Evolutionary conservation across 805 yeast species (phyloP).

Genomic region (Metschnikowia vanudenii): DNA sequence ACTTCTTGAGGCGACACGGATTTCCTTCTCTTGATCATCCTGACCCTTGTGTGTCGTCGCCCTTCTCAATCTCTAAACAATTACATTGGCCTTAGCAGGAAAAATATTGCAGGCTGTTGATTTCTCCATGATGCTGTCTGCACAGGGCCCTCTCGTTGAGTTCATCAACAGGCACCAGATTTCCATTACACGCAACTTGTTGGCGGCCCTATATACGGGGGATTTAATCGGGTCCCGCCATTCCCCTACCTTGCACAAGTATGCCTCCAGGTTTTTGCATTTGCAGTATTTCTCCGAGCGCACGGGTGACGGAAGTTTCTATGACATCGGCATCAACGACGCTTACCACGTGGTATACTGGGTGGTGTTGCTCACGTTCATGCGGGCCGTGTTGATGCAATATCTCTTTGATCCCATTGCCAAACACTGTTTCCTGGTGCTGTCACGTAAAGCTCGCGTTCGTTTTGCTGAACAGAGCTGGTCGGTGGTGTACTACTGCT

Average conservation of each 20-base stretch:
- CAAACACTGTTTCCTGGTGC: slow-evolving; percentile 37
- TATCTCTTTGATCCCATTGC: slow-evolving; percentile 60
- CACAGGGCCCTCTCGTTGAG: slow-evolving; percentile 12
- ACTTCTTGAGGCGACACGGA: slow-evolving; percentile 6
- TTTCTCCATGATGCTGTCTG: slow-evolving; percentile 7
- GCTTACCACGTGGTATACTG: slow-evolving; percentile 51
- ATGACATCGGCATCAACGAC: slow-evolving; percentile 60
- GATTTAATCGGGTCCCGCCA: slow-evolving; percentile 21
- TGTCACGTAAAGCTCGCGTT: slow-evolving; percentile 49
- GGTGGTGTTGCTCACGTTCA: slow-evolving; percentile 54
- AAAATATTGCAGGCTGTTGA: background rate
- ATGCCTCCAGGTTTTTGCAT: slow-evolving; percentile 36
- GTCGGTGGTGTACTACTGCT: slow-evolving; percentile 59
- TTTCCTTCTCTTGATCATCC: background rate
- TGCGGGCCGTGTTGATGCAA: slow-evolving; percentile 62
- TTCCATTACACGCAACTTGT: slow-evolving; percentile 29
- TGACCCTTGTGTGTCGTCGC: slow-evolving; percentile 8
- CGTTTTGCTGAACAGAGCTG: slow-evolving; percentile 89
- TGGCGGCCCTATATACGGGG: slow-evolving; percentile 26
- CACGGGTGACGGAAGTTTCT: slow-evolving; percentile 24
- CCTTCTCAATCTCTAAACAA: background rate
- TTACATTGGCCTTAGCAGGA: no score
- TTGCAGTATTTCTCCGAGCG: slow-evolving; percentile 28
- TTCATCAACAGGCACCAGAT: slow-evolving; percentile 38
- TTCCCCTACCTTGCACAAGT: slow-evolving; percentile 21